These are phyloP conservation scores for Fusarium pininemorale DNA, from an alignment of 2,329 filamentous ascomycete genomes.

Conservation along the genomic window DNA sequence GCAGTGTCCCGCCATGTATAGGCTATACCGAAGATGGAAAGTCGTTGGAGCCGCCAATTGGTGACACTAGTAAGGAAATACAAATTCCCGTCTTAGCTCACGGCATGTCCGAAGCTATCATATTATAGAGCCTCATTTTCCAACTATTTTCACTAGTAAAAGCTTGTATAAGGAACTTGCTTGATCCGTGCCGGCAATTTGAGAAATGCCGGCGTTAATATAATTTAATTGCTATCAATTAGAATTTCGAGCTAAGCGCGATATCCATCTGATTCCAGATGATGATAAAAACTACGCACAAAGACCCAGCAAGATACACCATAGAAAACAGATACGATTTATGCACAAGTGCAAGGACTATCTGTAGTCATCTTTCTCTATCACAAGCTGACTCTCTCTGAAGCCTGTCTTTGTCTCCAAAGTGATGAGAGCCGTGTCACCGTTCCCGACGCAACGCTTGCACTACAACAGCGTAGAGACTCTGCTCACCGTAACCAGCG, in stretches of 20 bases:
- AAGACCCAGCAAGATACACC: not conserved
- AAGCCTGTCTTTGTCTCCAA: not conserved
- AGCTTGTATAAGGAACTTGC: not conserved
- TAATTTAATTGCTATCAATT: rapidly evolving
- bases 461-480: too few relatives aligned
- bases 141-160: not conserved
- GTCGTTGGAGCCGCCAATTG: not conserved
- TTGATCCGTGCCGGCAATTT: too few relatives aligned
- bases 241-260: rapidly evolving
- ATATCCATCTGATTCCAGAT: rapidly evolving
- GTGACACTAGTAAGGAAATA: not conserved
- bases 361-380: rapidly evolving
- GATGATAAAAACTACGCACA: rapidly evolving
- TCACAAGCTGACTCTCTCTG: rapidly evolving
- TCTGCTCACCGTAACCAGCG: too few relatives aligned
- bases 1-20: not conserved
- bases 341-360: rapidly evolving
- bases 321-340: not conserved
- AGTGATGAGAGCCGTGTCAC: not conserved
- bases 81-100: not conserved
- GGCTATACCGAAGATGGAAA: not conserved
- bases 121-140: not conserved
- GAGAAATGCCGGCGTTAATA: not conserved
- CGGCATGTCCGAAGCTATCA: not conserved
- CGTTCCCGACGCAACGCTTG: too few relatives aligned